phyloP scores from a whole-genome alignment of 225 moss, liverwort and hornwort genomes.

The Thuidium tamariscinum region DNA sequence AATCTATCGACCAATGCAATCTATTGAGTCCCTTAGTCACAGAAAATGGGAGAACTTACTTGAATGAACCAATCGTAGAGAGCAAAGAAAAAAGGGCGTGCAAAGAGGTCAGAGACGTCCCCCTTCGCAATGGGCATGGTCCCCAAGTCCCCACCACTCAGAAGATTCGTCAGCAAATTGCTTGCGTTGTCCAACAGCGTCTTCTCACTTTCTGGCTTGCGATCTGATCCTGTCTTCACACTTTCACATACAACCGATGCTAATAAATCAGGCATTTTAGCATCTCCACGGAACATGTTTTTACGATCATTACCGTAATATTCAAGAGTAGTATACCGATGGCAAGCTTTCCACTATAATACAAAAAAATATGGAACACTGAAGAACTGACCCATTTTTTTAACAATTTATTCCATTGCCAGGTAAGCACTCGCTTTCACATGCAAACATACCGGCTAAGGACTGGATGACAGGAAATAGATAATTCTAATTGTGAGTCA shows the following conservation, averaged over 20 bases:
- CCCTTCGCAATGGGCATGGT: constrained; percentile 87
- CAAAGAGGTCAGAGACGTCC: constrained; percentile 72
- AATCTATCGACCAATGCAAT: not conserved
- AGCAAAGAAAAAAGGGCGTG: constrained; percentile 78
- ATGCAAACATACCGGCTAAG: not conserved
- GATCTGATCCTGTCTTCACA: constrained; percentile 41
- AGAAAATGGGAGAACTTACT: constrained; percentile 23
- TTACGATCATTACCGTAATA: not conserved
- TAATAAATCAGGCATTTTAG: not conserved
- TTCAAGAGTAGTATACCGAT: not conserved
- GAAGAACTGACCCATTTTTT: not conserved
- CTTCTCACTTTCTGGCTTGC: constrained; percentile 37
- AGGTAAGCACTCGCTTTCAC: not conserved
- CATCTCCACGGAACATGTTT: not conserved
- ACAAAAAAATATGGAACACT: not conserved
- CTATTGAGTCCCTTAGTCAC: not conserved
- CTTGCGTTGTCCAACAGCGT: constrained; percentile 80
- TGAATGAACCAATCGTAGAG: constrained; percentile 96
- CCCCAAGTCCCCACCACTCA: constrained; percentile 78
- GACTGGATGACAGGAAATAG: not conserved
- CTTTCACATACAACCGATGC: constrained; percentile 10
- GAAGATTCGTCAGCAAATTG: constrained; percentile 84
- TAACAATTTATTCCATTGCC: not conserved
- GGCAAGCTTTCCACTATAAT: not conserved
- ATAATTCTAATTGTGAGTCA: not conserved